These are phyloP conservation scores for Lonicera japonica DNA, from an alignment of 129 eudicot genomes.

Conservation along the genomic window DNA sequence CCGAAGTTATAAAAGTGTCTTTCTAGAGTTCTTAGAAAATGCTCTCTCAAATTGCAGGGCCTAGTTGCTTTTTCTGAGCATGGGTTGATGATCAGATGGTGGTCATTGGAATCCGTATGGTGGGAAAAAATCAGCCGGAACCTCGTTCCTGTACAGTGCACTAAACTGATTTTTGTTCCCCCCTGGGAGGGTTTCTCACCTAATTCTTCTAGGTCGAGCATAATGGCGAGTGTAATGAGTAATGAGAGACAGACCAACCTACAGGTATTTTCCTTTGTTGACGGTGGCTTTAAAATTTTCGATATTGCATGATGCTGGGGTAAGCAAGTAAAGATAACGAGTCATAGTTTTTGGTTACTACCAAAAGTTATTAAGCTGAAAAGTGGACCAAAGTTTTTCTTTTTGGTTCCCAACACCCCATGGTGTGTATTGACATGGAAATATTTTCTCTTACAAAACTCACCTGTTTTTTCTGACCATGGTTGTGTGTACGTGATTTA, in stretches of 20 bases:
- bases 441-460: too few species aligned
- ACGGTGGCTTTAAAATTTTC: neutral
- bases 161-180: constrained; percentile 85
- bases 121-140: constrained; percentile 93
- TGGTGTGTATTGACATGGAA: too few species aligned
- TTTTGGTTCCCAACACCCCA: too few species aligned
- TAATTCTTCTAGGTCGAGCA: constrained; percentile 77
- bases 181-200: constrained; percentile 99
- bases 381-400: too few species aligned
- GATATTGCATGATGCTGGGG: neutral
- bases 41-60: constrained; percentile 51
- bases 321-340: too few species aligned
- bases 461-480: too few species aligned
- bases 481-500: too few species aligned
- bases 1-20: neutral
- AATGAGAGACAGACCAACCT: constrained; percentile 40
- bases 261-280: constrained; percentile 32
- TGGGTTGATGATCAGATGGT: constrained; percentile 94
- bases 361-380: too few species aligned
- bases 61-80: constrained; percentile 89
- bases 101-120: constrained; percentile 97
- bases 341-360: too few species aligned
- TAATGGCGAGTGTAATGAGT: constrained; percentile 64
- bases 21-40: neutral
- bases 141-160: constrained; percentile 91